phyloP scores from a whole-genome alignment of 176 grass and related monocot genomes.

The Melocanna baccifera region DNA sequence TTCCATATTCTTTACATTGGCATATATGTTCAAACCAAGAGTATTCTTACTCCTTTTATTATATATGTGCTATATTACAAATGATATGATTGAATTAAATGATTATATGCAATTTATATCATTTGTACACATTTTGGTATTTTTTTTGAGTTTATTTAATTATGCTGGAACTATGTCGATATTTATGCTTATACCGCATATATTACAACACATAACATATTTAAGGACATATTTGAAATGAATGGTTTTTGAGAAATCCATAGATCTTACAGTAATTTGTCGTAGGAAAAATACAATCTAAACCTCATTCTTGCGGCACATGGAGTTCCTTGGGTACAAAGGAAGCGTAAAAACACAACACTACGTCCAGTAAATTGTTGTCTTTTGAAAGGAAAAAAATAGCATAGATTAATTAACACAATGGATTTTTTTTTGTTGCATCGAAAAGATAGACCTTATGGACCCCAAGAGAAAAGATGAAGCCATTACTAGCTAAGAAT shows the following conservation, averaged over 20 bases:
- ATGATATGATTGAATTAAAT: too few species aligned
- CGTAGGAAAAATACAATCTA: not conserved
- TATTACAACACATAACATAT: too few species aligned
- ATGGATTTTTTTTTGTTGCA: not conserved
- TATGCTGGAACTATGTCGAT: too few species aligned
- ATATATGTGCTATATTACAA: too few species aligned
- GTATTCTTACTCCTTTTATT: too few species aligned
- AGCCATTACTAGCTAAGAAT: not conserved
- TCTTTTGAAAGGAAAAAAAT: not conserved
- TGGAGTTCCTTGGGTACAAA: not conserved
- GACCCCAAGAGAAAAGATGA: not conserved
- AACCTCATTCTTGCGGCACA: not conserved
- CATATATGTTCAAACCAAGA: too few species aligned
- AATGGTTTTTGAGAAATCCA: not conserved
- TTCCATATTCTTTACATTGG: too few species aligned
- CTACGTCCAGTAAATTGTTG: not conserved
- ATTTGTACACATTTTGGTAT: too few species aligned
- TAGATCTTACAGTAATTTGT: not conserved
- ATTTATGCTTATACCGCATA: too few species aligned
- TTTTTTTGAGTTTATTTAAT: too few species aligned
- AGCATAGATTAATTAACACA: not conserved
- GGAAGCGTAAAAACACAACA: not conserved
- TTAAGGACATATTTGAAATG: not conserved
- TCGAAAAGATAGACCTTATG: not conserved
- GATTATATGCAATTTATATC: too few species aligned